Base-by-base conservation (phyloP, 345 rosid genomes). In the Eucalyptus leucophloia region DNA sequence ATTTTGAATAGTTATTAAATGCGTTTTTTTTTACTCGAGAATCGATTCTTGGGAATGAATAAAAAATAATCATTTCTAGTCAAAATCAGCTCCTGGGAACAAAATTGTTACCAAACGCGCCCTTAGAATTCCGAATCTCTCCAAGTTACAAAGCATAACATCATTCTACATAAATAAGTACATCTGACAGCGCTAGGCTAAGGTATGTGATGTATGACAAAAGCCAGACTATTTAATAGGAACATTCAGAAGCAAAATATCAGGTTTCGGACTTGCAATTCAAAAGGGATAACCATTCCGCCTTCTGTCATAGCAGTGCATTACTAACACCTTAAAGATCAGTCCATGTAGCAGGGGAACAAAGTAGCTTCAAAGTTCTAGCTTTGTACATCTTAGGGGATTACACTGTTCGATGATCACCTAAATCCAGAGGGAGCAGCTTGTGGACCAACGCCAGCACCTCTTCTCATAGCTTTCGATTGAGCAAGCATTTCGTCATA, bases 401-500 rank as follows among this genome's bases (percentile, higher is more conserved):
- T 21, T 21, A 77, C 83, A 77, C 47, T 47, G 87, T 26, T 86
- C 37, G 21, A 86, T 86, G 45, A 77, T 96, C 92, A 94, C 92
- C 96, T 94, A 88, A 91, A 90, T 82, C 96, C 95, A 3, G 97
- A 92, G 40, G 96, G 92, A 89, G 97, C 91, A 56, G 95, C 92
- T 90, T 93, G 89, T 32, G 96, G 95, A 92, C 94, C 95, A 72
- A 90, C 93, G 87, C 93, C 96, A 81, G 93, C 92, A 86, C 94
- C 95, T 90, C 90, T 92, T 77, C 93, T 92, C 97, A 91, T 96
- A 88, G 96, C 96, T 92, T 93, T 94, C 11, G 93, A 88, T 90
- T 94, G 94, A 86, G 97, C 95, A 89, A 95, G 95, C 92, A 92
- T 86, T 17, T 91, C 94, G 51, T 96, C 99, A 16, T 96, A 96